Percentiles rank a stretch among this genome's conserved stretches.
Conservation (phyloP, 164 flowering plant genomes). For the Magnolia officinalis region DNA sequence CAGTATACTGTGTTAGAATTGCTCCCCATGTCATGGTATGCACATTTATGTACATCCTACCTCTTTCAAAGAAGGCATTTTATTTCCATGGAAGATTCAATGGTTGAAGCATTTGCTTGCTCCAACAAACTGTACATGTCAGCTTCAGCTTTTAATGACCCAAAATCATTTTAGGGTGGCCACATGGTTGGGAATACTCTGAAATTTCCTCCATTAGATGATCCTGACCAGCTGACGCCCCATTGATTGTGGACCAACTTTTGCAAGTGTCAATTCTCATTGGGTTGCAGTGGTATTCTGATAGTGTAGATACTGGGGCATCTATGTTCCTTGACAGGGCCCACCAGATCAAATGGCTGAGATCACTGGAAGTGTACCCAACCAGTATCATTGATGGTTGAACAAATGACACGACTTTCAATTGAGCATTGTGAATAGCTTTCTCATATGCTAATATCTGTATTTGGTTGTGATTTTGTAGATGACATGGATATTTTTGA, state of each 20-base stretch:
- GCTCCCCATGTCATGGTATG: conserved; percentile 96
- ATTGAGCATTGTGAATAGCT: neutral
- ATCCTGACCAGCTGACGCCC: neutral
- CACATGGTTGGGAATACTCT: neutral
- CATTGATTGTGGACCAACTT: neutral
- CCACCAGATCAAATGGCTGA: neutral
- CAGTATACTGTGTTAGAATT: conserved; percentile 90
- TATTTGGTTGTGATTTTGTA: conserved; percentile 33
- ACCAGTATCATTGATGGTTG: neutral
- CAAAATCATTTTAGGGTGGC: neutral
- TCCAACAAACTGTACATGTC: neutral
- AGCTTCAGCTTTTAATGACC: neutral
- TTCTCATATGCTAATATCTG: neutral
- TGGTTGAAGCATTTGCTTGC: neutral
- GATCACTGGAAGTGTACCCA: neutral
- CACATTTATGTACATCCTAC: neutral
- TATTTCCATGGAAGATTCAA: neutral
- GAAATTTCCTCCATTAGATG: neutral
- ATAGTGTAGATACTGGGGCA: neutral
- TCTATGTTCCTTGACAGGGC: neutral
- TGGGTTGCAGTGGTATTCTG: neutral
- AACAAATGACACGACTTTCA: neutral
- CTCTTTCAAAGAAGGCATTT: neutral
- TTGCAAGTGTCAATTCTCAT: neutral
- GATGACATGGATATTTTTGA: conserved; percentile 98